These are phyloP conservation scores for Lasiosphaeria miniovina DNA, from an alignment of 495 filamentous ascomycete genomes.

Conservation along the genomic window DNA sequence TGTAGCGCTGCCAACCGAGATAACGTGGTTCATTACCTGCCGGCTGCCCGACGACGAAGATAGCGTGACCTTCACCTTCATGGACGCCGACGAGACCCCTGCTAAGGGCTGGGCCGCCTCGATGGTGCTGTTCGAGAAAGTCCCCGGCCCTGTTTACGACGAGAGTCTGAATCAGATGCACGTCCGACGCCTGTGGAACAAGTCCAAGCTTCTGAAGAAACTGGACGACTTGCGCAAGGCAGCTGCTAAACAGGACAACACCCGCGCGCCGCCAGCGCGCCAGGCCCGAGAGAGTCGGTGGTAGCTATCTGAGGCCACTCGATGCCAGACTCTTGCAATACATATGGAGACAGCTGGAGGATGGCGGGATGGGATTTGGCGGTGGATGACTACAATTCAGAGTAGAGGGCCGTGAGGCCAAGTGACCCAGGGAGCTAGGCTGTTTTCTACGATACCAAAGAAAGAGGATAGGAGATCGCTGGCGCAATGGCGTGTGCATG, in stretches of 20 bases:
- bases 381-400: no score
- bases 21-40: constrained; percentile 38
- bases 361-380: no score
- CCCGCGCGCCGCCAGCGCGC: no score
- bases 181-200: constrained; percentile 31
- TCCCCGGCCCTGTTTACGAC: constrained; percentile 10
- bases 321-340: no score
- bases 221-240: constrained; percentile 23
- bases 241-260: background rate
- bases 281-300: no score
- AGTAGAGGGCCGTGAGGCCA: no score
- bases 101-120: constrained; percentile 26
- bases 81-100: constrained; percentile 16
- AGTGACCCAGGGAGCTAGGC: no score
- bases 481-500: no score
- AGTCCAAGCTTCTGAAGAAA: constrained; percentile 16
- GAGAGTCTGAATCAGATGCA: constrained; percentile 27
- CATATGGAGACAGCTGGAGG: no score
- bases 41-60: constrained; percentile 36
- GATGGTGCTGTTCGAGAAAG: constrained; percentile 28
- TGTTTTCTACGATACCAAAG: no score
- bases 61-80: constrained; percentile 30
- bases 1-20: constrained; percentile 26
- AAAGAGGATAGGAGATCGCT: no score
- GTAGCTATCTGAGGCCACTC: no score